Evolutionary conservation across 2,329 filamentous ascomycete genomes (phyloP).

Genomic region (Drechslerella coelobrocha): DNA sequence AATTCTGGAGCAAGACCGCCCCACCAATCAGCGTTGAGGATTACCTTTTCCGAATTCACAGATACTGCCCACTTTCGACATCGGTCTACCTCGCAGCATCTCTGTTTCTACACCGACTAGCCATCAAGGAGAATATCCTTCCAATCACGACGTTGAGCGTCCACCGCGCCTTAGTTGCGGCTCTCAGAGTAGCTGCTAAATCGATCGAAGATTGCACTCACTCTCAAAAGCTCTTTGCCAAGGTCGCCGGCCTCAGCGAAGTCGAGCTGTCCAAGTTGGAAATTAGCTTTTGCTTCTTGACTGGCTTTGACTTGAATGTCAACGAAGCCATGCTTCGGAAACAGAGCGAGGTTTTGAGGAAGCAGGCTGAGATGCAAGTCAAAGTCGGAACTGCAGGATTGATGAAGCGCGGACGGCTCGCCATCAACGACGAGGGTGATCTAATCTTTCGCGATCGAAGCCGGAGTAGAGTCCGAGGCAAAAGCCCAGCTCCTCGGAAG

Average conservation of each 20-base stretch:
- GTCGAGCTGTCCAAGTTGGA: conserved; percentile 82
- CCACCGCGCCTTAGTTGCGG: conserved; percentile 83
- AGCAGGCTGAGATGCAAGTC: conserved; percentile 54
- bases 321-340: conserved; percentile 65
- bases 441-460: conserved; percentile 41
- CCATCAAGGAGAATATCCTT: conserved; percentile 77
- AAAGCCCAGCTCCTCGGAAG: conserved; percentile 44
- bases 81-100: conserved; percentile 91
- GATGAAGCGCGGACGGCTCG: conserved; percentile 46
- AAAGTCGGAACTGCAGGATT: conserved; percentile 53
- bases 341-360: conserved; percentile 61
- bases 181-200: conserved; percentile 88
- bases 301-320: conserved; percentile 80
- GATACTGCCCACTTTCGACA: conserved; percentile 90
- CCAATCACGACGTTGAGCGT: conserved; percentile 83
- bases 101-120: conserved; percentile 83
- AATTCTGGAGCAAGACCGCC: conserved; percentile 88
- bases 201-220: conserved; percentile 91
- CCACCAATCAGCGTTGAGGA: conserved; percentile 83
- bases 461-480: conserved; percentile 44
- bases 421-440: conserved; percentile 42
- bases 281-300: conserved; percentile 85
- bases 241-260: conserved; percentile 85
- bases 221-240: conserved; percentile 80
- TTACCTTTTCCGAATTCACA: conserved; percentile 80